phyloP scores from a whole-genome alignment of 2,329 filamentous ascomycete genomes.

The Periconia macrospinosa region DNA sequence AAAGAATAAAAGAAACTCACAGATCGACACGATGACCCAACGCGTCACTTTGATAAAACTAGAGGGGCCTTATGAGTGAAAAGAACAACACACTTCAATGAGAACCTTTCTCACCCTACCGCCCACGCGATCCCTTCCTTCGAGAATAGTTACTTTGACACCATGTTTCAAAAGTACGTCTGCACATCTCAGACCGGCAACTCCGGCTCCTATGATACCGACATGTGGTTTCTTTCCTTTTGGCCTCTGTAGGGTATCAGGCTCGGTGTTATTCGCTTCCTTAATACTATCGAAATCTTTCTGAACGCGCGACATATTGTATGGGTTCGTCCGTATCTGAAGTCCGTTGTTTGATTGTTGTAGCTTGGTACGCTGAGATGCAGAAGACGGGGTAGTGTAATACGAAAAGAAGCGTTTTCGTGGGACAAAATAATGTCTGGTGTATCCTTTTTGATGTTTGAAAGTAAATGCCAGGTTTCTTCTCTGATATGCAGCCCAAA shows the following conservation, averaged over 20 bases:
- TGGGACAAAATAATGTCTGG: too few relatives aligned
- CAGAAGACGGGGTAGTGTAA: background rate
- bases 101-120: constrained; percentile 57
- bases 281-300: constrained; percentile 33
- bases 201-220: constrained; percentile 70
- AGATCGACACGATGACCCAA: constrained; percentile 59
- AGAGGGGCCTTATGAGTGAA: constrained; percentile 8
- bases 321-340: background rate
- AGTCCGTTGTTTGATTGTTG: background rate
- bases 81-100: background rate
- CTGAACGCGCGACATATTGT: constrained; percentile 33
- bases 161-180: constrained; percentile 67
- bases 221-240: constrained; percentile 55
- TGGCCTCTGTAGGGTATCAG: constrained; percentile 32
- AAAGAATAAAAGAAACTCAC: constrained; percentile 43
- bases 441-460: too few relatives aligned
- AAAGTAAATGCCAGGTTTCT: too few relatives aligned
- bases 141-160: constrained; percentile 68
- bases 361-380: background rate
- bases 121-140: constrained; percentile 68
- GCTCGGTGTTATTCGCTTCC: constrained; percentile 16
- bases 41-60: constrained; percentile 55
- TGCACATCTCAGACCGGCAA: constrained; percentile 71
- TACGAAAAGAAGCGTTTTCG: too few relatives aligned
- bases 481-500: too few relatives aligned